A percentile compares a stretch with the other conserved stretches of the same genome.
Evolutionary conservation across 176 grass and related monocot genomes (phyloP).

Genomic region (Oryza glumipatula): DNA sequence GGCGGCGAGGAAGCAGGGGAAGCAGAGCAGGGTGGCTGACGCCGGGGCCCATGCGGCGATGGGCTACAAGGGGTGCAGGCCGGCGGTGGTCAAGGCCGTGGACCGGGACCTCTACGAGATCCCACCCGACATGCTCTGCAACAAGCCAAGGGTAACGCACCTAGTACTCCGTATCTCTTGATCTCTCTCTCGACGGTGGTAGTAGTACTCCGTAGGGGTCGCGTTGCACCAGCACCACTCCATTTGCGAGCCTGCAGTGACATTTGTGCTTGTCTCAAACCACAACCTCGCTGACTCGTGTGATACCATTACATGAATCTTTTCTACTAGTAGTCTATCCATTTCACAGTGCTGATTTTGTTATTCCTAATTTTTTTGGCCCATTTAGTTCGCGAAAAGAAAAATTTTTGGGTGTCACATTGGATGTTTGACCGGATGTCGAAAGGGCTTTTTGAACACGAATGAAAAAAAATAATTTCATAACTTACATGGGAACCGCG

Average conservation of each 20-base stretch:
- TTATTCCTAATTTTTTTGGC: neutral
- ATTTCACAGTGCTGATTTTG: neutral
- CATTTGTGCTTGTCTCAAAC: neutral
- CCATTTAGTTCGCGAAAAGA: too few species aligned
- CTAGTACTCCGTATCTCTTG: too few species aligned
- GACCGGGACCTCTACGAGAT: slow-evolving; percentile 54
- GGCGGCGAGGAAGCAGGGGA: slow-evolving; percentile 14
- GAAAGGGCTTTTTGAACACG: too few species aligned
- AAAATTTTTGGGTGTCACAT: too few species aligned
- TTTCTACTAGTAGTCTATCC: neutral
- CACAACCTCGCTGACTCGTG: neutral
- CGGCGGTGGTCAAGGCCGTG: slow-evolving; percentile 25
- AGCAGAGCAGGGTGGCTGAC: slow-evolving; percentile 26
- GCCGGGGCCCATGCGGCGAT: neutral
- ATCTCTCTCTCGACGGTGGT: neutral
- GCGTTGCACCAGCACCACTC: too few species aligned
- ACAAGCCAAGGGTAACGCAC: slow-evolving; percentile 25
- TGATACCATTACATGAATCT: neutral
- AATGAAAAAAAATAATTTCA: too few species aligned
- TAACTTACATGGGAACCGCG: too few species aligned
- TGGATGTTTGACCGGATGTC: too few species aligned
- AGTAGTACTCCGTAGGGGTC: neutral
- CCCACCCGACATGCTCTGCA: slow-evolving; percentile 53
- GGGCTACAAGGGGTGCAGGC: neutral
- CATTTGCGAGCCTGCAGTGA: too few species aligned